Percentiles rank a stretch among this genome's conserved stretches.
Evolutionary conservation across 352 stramenopile genomes (phyloP).

Genomic region (Phytophthora ramorum): DNA sequence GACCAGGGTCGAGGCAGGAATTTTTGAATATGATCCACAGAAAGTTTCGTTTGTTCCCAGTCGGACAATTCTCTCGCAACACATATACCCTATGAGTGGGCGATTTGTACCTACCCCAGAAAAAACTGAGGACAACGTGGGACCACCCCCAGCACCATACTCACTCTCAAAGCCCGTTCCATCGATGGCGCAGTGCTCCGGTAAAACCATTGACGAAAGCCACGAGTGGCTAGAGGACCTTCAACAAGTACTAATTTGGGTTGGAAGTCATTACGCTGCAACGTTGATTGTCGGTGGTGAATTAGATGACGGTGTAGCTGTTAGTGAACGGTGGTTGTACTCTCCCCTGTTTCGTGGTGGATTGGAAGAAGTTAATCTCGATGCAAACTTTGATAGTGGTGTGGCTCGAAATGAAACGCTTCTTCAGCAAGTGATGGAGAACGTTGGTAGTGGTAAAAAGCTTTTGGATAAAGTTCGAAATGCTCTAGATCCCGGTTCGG

Average conservation of each 20-base stretch:
- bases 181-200: slow-evolving; percentile 7
- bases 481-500: slow-evolving; percentile 62
- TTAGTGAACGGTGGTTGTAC: slow-evolving; percentile 56
- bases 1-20: slow-evolving; percentile 7
- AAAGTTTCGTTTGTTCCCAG: slow-evolving; percentile 51
- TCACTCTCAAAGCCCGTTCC: slow-evolving; percentile 8
- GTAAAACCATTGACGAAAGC: slow-evolving; percentile 39
- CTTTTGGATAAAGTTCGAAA: slow-evolving; percentile 83
- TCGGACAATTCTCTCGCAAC: slow-evolving; percentile 63
- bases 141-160: slow-evolving; percentile 16
- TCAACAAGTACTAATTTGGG: slow-evolving; percentile 67
- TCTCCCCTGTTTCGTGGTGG: slow-evolving; percentile 69
- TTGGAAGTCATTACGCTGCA: slow-evolving; percentile 69
- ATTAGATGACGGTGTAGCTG: neutral
- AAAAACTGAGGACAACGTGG: slow-evolving; percentile 1
- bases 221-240: slow-evolving; percentile 64
- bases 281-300: slow-evolving; percentile 57
- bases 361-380: slow-evolving; percentile 38
- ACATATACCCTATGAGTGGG: slow-evolving; percentile 50
- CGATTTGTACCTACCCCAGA: neutral
- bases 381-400: slow-evolving; percentile 8
- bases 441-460: slow-evolving; percentile 77
- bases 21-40: slow-evolving; percentile 30
- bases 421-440: slow-evolving; percentile 79
- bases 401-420: slow-evolving; percentile 56